A percentile compares a stretch with the other conserved stretches of the same genome.
These are phyloP conservation scores for Primulina eburnea DNA, from an alignment of 257 asterid genomes.

Conservation along the genomic window DNA sequence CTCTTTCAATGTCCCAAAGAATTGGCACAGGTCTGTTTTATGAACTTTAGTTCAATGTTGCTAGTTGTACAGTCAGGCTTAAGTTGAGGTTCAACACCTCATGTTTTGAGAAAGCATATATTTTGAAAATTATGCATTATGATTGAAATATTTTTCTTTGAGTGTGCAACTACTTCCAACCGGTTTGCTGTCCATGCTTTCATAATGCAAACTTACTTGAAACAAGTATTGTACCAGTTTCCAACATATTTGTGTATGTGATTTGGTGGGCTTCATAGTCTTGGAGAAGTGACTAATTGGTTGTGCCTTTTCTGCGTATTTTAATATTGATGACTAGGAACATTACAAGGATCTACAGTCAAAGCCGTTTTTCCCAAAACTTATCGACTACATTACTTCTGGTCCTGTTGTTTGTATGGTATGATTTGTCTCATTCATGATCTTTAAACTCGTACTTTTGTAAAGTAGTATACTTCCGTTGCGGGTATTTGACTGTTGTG, in stretches of 20 bases:
- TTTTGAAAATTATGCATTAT: too few species aligned
- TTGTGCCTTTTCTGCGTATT: background rate
- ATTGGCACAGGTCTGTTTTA: conserved; percentile 69
- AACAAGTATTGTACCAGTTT: background rate
- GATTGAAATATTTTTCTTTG: background rate
- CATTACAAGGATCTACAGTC: conserved; percentile 86
- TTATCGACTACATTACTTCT: conserved; percentile 74
- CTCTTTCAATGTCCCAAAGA: conserved; percentile 78
- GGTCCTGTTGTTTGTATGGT: conserved; percentile 99
- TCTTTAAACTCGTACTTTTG: background rate
- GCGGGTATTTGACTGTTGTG: conserved; percentile 16
- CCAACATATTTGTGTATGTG: background rate
- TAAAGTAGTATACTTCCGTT: background rate
- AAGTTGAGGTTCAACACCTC: background rate
- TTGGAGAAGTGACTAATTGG: background rate
- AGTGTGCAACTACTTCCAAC: background rate
- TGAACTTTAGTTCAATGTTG: conserved; percentile 17
- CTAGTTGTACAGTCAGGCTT: background rate
- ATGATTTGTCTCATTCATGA: conserved; percentile 15
- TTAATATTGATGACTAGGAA: conserved; percentile 43
- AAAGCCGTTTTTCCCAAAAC: conserved; percentile 82
- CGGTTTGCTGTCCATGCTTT: background rate
- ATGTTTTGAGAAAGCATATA: background rate
- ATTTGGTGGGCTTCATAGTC: background rate
- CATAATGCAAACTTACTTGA: background rate